These are phyloP conservation scores for Malus hybrid DNA, from an alignment of 331 rosid species.

Conservation along the genomic window DNA sequence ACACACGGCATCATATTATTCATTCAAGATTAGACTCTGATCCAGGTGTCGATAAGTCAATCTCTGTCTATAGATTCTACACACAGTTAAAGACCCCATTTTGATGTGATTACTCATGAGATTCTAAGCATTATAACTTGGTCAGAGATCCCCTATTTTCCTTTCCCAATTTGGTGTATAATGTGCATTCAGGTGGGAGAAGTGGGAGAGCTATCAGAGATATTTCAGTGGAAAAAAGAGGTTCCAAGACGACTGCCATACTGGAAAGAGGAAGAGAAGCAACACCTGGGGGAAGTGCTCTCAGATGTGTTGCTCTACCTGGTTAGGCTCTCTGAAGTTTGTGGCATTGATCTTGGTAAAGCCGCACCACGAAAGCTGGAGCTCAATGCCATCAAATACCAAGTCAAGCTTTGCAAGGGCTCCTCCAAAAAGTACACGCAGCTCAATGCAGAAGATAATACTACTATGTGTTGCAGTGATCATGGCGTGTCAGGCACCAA, in stretches of 20 bases:
- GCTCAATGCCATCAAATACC: constrained; percentile 55
- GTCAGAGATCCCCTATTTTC: too few relatives aligned
- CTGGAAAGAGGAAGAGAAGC: constrained; percentile 57
- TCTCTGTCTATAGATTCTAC: too few relatives aligned
- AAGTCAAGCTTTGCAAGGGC: constrained; percentile 16
- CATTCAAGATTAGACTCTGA: too few relatives aligned
- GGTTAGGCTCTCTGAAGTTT: constrained; percentile 62
- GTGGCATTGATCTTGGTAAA: constrained; percentile 72
- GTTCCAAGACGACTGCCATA: constrained; percentile 39
- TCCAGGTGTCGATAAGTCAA: too few relatives aligned
- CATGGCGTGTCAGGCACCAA: background rate
- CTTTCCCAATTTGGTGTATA: too few relatives aligned
- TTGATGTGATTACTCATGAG: background rate
- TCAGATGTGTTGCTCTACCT: constrained; percentile 75
- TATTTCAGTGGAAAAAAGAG: constrained; percentile 60
- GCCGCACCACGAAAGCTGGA: constrained; percentile 64
- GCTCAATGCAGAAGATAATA: background rate
- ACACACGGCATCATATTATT: too few relatives aligned
- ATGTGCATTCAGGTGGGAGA: constrained; percentile 43
- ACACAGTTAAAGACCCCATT: too few relatives aligned
- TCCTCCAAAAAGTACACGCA: constrained; percentile 21
- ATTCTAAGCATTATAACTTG: too few relatives aligned
- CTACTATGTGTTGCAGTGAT: too few relatives aligned
- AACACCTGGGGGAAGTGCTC: constrained; percentile 72
- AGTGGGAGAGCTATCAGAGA: constrained; percentile 57